These are phyloP conservation scores for Euphorbia celastroides DNA, from an alignment of 441 rosid species.

Conservation along the genomic window DNA sequence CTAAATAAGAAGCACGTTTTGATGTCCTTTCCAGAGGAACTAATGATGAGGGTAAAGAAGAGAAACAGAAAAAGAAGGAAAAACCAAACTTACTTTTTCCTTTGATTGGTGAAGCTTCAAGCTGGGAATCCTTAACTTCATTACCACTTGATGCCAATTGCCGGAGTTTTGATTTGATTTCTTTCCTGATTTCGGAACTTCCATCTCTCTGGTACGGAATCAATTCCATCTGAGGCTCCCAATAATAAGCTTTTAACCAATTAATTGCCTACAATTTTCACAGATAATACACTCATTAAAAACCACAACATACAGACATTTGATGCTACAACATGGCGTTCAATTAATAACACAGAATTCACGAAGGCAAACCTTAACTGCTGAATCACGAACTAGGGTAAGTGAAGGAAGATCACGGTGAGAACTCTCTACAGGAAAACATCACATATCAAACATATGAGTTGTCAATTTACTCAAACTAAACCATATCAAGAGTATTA, in stretches of 20 bases:
- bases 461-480: conserved; percentile 7
- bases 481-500: not conserved
- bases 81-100: conserved; percentile 40
- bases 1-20: not conserved
- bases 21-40: not conserved
- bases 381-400: conserved; percentile 64
- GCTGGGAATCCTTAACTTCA: conserved; percentile 32
- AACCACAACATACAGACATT: not conserved
- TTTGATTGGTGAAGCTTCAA: conserved; percentile 34
- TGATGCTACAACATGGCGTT: not conserved
- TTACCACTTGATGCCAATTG: conserved; percentile 53
- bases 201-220: conserved; percentile 53
- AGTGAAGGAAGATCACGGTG: conserved; percentile 86
- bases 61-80: conserved; percentile 4
- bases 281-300: conserved; percentile 4
- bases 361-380: conserved; percentile 49
- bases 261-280: conserved; percentile 61
- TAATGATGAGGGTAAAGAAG: not conserved
- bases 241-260: conserved; percentile 79
- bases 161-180: conserved; percentile 53
- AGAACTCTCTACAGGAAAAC: conserved; percentile 62
- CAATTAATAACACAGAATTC: not conserved
- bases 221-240: conserved; percentile 70
- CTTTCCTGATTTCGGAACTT: conserved; percentile 43
- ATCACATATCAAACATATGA: conserved; percentile 15